These are phyloP conservation scores for Kodamaea neixiangensis DNA, from an alignment of 805 yeast species.

Conservation along the genomic window DNA sequence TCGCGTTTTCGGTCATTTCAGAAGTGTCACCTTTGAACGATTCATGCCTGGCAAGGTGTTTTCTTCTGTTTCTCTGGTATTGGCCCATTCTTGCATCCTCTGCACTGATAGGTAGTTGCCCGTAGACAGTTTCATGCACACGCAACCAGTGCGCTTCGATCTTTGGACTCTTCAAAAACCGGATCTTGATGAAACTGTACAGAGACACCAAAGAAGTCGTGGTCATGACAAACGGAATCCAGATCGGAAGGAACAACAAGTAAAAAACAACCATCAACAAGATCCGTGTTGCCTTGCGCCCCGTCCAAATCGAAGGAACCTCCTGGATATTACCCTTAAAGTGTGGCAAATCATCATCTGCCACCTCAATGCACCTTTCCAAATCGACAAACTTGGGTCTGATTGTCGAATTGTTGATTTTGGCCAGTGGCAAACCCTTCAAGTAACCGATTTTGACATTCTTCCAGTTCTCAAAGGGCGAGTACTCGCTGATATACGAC, in stretches of 20 bases:
- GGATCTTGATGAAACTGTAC: conserved; percentile 42
- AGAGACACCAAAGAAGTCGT: conserved; percentile 37
- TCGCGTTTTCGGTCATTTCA: conserved; percentile 33
- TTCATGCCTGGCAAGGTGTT: conserved; percentile 28
- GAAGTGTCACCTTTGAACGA: conserved; percentile 46
- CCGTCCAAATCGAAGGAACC: conserved; percentile 37
- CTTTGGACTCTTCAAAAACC: conserved; percentile 25
- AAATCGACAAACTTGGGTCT: conserved; percentile 58
- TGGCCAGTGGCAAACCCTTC: conserved; percentile 43
- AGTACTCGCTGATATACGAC: conserved; percentile 67
- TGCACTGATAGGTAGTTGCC: conserved; percentile 26
- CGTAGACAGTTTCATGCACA: conserved; percentile 33
- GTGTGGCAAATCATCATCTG: conserved; percentile 14
- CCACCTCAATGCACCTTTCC: conserved; percentile 24
- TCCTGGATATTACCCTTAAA: conserved; percentile 35
- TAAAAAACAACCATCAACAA: conserved; percentile 26
- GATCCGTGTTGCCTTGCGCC: conserved; percentile 26
- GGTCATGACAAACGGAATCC: conserved; percentile 50
- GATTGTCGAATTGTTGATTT: conserved; percentile 38
- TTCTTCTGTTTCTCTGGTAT: conserved; percentile 29
- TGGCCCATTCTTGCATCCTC: conserved; percentile 35
- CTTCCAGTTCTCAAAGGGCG: conserved; percentile 69
- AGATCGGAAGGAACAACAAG: conserved; percentile 43
- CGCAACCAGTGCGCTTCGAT: conserved; percentile 34
- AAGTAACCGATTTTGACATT: conserved; percentile 49